These are phyloP conservation scores for Fagopyrum esculentum DNA, from an alignment of 148 eudicot genomes.

Conservation along the genomic window DNA sequence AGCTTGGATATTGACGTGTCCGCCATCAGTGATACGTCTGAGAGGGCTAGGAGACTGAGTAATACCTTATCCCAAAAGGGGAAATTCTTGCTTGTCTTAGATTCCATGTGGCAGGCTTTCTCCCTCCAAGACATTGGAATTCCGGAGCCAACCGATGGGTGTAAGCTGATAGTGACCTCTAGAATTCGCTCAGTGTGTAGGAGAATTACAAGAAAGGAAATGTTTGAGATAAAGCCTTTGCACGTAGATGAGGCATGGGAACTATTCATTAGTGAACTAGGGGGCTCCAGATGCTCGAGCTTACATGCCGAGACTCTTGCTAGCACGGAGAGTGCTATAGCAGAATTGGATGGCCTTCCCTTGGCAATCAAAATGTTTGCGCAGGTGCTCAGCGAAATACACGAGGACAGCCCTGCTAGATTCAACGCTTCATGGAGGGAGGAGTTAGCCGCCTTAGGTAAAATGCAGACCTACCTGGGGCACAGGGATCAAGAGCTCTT, in stretches of 20 bases:
- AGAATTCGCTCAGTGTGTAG: slow-evolving; percentile 20
- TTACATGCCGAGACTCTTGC: slow-evolving; percentile 19
- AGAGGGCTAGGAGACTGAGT: slow-evolving; percentile 21
- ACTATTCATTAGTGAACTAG: slow-evolving; percentile 24
- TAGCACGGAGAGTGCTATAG: slow-evolving; percentile 9
- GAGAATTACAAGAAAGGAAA: slow-evolving; percentile 17
- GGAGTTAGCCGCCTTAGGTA: slow-evolving; percentile 12
- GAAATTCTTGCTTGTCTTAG: slow-evolving; percentile 26
- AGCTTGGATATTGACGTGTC: slow-evolving; percentile 24
- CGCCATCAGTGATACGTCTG: slow-evolving; percentile 9
- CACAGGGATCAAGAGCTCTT: slow-evolving; percentile 19
- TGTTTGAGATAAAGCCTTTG: slow-evolving; percentile 24
- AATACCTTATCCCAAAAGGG: slow-evolving; percentile 14
- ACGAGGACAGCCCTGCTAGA: slow-evolving; percentile 18
- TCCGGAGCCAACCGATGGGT: slow-evolving; percentile 21
- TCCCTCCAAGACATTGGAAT: slow-evolving; percentile 32
- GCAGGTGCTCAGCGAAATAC: slow-evolving; percentile 19
- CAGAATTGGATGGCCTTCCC: slow-evolving; percentile 25
- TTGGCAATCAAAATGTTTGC: slow-evolving; percentile 21
- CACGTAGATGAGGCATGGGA: slow-evolving; percentile 25
- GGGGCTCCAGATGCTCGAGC: slow-evolving; percentile 7
- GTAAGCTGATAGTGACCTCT: slow-evolving; percentile 25
- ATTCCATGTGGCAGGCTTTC: slow-evolving; percentile 29
- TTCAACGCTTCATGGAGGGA: slow-evolving; percentile 23
- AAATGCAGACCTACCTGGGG: slow-evolving; percentile 17